A percentile compares a stretch with the other conserved stretches of the same genome.
phyloP scores from a whole-genome alignment of 768 basidiomycete species.

The Sistotremastrum niveocremeum region DNA sequence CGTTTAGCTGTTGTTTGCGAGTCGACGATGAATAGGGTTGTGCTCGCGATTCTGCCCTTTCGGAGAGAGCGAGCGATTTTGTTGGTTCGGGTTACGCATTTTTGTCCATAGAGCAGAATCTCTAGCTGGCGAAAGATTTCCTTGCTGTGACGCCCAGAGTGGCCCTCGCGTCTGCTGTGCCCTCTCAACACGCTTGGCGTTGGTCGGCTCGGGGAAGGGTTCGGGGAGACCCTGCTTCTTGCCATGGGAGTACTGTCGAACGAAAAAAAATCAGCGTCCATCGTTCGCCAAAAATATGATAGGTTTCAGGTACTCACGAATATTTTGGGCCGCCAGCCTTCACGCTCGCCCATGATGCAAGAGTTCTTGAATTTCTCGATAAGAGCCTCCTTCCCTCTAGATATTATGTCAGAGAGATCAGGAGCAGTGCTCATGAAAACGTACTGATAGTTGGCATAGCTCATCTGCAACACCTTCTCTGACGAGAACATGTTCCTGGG shows the following conservation, averaged over 20 bases:
- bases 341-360: conserved; percentile 76
- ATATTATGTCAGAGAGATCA: conserved; percentile 3
- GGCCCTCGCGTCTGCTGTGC: conserved; percentile 67
- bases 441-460: conserved; percentile 85
- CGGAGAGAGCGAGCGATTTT: no score
- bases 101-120: no score
- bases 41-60: no score
- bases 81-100: no score
- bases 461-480: conserved; percentile 83
- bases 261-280: conserved; percentile 6
- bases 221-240: conserved; percentile 61
- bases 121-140: no score
- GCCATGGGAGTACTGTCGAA: conserved; percentile 41
- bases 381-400: conserved; percentile 77
- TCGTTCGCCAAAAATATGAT: background rate
- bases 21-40: no score
- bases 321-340: conserved; percentile 74
- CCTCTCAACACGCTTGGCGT: conserved; percentile 70
- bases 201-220: conserved; percentile 73
- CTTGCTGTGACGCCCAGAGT: conserved; percentile 13
- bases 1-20: no score
- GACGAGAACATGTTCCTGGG: conserved; percentile 84
- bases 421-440: conserved; percentile 17
- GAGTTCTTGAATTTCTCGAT: conserved; percentile 91
- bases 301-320: conserved; percentile 20